Evolutionary conservation across 2,329 filamentous ascomycete species (phyloP), one percentile per base, ranked within the genome.

Genomic region (Claviceps capensis): DNA sequence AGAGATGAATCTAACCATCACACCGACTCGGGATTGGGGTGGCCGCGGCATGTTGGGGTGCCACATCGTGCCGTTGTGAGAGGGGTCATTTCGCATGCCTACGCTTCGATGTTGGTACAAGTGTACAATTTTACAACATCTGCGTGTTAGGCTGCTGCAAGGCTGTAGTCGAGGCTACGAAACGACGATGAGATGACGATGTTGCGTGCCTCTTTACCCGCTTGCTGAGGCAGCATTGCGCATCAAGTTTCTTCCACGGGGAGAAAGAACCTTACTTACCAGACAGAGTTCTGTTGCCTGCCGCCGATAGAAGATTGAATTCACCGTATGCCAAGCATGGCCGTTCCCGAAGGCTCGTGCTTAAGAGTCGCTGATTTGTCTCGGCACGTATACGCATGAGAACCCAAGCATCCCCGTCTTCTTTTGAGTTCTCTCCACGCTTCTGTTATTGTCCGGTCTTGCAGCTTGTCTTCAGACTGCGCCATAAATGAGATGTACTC

Each of bases 1-100:
- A 61, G 78, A 88, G 57, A 66, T 93, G 53, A 76, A 82, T 53
- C 69, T 96, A 61, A 82, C 79, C 57, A 70, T 98, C 57, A 87
- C 75, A 47, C 91, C 91, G 50, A 78, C 81, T 60, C 79, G 81
- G 45, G 76, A 90, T 63, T 98, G 93, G 91, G 91, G 91, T 58
- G 93, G 93, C 34, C 77, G 88, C 66, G 93, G 91, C 13, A 72
- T 94, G 65, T 71, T 98, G 61, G 91, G 91, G 51, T 98, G 91
- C 66, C 90, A 96, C 70, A 79, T 97, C 57, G 70, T 95, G 58
- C 88, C 88, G 26, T 59, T 94, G 52, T 95, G 52, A 48, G 6
- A 42, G 23, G 38, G 34, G 9, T 5, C 47, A 26, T 40, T 37
- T 17, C 16, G 8, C 22, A 19, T 17, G 4, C 17, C 9, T 19